Evolutionary conservation across 345 rosid genomes (phyloP).

Genomic region (Heritiera fomes): DNA sequence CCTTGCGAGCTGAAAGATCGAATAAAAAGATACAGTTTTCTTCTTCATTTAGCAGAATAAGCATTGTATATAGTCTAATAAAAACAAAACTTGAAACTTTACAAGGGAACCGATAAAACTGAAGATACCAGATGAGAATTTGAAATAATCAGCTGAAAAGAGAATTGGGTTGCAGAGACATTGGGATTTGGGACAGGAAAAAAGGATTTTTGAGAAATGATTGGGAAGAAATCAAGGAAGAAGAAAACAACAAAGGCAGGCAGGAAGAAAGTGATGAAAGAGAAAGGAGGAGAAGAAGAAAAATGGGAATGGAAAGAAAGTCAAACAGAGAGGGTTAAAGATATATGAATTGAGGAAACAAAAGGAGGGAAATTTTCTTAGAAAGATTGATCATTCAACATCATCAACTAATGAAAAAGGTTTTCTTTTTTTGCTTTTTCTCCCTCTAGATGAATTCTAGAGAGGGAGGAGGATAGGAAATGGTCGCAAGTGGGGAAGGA

Average conservation of each 20-base stretch:
- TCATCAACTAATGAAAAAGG: neutral
- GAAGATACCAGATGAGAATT: conserved; percentile 18
- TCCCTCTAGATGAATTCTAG: neutral
- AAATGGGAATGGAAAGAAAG: conserved; percentile 7
- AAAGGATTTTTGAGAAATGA: neutral
- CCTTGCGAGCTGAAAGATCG: conserved; percentile 14
- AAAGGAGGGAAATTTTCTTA: neutral
- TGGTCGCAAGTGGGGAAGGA: neutral
- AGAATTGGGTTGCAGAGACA: conserved; percentile 14
- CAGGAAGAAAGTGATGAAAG: neutral
- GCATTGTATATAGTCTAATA: neutral
- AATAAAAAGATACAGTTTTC: neutral
- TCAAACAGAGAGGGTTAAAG: neutral
- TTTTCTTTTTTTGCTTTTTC: neutral
- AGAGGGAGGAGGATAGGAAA: neutral
- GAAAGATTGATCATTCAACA: conserved; percentile 10
- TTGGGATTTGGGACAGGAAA: conserved; percentile 17
- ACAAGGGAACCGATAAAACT: conserved; percentile 7
- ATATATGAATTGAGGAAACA: neutral
- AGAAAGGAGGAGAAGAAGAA: neutral
- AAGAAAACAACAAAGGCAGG: conserved; percentile 10
- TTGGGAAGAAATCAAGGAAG: conserved; percentile 6
- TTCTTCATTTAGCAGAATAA: conserved; percentile 7
- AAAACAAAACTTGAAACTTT: neutral
- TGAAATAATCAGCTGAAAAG: conserved; percentile 5